phyloP scores from a whole-genome alignment of 192 early-diverging fungal genomes.

The Allomyces macrogynus region DNA sequence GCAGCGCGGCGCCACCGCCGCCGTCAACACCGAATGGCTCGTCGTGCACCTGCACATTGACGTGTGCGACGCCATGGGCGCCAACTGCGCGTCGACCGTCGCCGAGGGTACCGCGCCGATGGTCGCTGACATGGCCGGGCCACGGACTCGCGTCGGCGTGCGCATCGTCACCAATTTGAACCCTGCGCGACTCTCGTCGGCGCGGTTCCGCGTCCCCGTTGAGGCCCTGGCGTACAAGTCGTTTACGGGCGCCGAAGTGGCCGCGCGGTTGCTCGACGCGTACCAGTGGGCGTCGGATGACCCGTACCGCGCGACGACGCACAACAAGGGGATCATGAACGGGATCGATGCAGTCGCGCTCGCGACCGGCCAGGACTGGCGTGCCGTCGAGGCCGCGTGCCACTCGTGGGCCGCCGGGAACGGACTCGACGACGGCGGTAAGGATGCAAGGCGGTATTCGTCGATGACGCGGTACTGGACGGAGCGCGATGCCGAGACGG shows the following conservation, averaged over 20 bases:
- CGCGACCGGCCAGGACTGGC: conserved; percentile 59
- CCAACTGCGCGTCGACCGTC: conserved; percentile 46
- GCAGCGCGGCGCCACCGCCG: not conserved
- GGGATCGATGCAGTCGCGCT: conserved; percentile 57
- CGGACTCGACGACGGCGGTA: conserved; percentile 1
- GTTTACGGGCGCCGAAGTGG: conserved; percentile 35
- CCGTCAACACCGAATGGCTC: conserved; percentile 27
- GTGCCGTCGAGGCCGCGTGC: conserved; percentile 48
- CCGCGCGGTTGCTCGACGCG: conserved; percentile 42
- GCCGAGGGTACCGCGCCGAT: conserved; percentile 46
- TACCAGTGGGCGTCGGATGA: conserved; percentile 47
- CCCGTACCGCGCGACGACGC: conserved; percentile 46
- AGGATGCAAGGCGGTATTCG: conserved; percentile 18
- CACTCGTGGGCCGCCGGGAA: conserved; percentile 42
- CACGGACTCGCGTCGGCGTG: conserved; percentile 31
- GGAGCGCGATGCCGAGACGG: conserved; percentile 24
- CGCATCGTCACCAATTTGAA: conserved; percentile 49
- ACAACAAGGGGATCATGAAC: conserved; percentile 71
- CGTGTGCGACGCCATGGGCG: conserved; percentile 64
- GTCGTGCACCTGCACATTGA: conserved; percentile 55
- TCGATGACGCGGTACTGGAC: conserved; percentile 59
- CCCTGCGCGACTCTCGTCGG: conserved; percentile 28
- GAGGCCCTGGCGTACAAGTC: conserved; percentile 40
- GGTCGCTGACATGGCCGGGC: conserved; percentile 23
- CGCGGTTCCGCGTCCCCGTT: conserved; percentile 39